Percentiles rank a stretch among this genome's conserved stretches.
Conservation (phyloP, 192 early-diverging fungal species). For the Glomus cerebriforme region DNA sequence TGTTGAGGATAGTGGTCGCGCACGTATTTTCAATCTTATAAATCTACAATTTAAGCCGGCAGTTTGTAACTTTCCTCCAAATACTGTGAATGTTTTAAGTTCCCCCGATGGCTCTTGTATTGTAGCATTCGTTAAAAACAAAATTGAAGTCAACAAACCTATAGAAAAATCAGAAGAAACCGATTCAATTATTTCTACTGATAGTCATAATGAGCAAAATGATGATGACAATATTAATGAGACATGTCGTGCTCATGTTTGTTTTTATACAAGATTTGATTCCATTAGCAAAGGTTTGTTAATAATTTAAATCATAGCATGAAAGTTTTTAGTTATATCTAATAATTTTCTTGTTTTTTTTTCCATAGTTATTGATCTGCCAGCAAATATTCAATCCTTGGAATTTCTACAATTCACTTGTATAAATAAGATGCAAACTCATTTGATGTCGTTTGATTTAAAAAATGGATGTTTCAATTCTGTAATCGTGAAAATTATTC, state of each 20-base stretch:
- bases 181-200: too few species aligned
- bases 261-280: background rate
- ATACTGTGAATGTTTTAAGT: background rate
- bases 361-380: background rate
- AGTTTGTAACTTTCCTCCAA: constrained; percentile 12
- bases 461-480: background rate
- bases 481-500: background rate
- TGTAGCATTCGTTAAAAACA: constrained; percentile 18
- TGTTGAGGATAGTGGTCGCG: constrained; percentile 8
- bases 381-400: background rate
- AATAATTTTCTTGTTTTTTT: background rate
- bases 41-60: background rate
- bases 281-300: background rate
- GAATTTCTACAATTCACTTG: background rate
- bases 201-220: too few species aligned
- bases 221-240: background rate
- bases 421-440: background rate
- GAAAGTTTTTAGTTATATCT: too few species aligned
- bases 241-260: background rate
- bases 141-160: too few species aligned
- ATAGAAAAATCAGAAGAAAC: too few species aligned
- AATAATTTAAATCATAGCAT: too few species aligned
- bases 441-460: background rate
- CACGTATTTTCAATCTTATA: background rate
- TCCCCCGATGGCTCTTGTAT: constrained; percentile 25